Conservation (phyloP, 1,284 basidiomycete genomes). For the Trichosporon faecale region DNA sequence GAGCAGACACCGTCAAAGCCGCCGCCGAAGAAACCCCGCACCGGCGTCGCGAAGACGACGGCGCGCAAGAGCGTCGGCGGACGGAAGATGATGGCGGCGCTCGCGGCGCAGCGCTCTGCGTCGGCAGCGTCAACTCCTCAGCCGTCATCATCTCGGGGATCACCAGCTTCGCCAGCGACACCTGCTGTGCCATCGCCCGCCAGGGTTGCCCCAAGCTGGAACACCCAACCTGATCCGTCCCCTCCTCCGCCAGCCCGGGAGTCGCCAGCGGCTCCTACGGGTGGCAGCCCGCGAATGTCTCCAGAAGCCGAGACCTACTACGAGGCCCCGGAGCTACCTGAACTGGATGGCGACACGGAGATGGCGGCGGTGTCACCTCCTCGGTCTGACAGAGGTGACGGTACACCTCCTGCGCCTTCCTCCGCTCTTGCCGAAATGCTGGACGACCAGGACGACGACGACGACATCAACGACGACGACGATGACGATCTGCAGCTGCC, state of each 20-base stretch:
- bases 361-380: neutral
- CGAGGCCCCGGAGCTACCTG: neutral
- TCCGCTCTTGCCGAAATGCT: neutral
- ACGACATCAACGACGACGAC: neutral
- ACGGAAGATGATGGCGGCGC: neutral
- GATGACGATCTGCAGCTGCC: neutral
- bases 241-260: neutral
- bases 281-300: neutral
- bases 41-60: neutral
- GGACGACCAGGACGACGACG: neutral
- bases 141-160: neutral
- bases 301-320: neutral
- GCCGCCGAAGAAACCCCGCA: neutral
- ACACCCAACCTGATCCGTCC: neutral
- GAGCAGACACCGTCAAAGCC: neutral
- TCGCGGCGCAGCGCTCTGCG: neutral
- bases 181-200: neutral
- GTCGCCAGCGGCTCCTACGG: neutral
- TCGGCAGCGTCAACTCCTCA: neutral
- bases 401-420: neutral
- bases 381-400: too few relatives aligned
- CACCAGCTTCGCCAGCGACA: neutral
- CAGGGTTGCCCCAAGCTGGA: neutral
- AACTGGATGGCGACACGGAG: neutral
- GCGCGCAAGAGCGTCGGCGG: constrained; percentile 13